Base-by-base conservation (phyloP, 768 basidiomycete species). In the Pleurotus ostreatus region DNA sequence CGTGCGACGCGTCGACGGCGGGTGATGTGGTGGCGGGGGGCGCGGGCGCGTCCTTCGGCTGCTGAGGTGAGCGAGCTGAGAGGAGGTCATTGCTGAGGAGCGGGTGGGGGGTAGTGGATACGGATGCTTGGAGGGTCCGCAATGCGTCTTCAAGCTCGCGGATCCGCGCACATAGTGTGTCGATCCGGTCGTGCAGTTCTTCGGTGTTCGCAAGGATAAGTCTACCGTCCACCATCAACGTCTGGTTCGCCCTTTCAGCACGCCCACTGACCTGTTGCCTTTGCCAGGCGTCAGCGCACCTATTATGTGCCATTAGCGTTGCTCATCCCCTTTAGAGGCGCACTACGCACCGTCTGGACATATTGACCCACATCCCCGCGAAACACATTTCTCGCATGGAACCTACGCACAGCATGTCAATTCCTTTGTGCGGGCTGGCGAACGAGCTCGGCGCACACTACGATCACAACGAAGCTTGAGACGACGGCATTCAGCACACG, bases 361-460 rank as follows among this genome's bases (percentile, higher is more conserved):
- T 56, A 91, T 86, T 15, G 82, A 74, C 20, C 81, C 82, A 63
- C 88, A 91, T 34, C 89, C 89, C 63, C 88, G 76, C 56, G 85
- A 85, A 20, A 81, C 80, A 64, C 89, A 92, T 66, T 83, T 89
- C 69, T 86, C 85, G 70, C 89, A 92, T 9, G 89, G 89, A 34
- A 89, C 77, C 87, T 90, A 61, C 22, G 55, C 45, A 55, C 34
- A 26, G 46, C 30, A 53, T 18, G 46, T 52, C 52, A 46, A 57
- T 44, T 56, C 16, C 45, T 18, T 47, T 34, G 5, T 25, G 51
- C 53, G 47, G 51, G 46, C 53, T 46, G 47, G 39, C 11, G 37
- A 13, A 15, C 3, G 26, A 38, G 55, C 49, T 55, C 51, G 23
- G 20, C 73, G 58, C 66, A 83, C 85, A 67, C 82, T 81, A 62